These are phyloP conservation scores for Arthroderma uncinatum DNA, from an alignment of 2,329 filamentous ascomycete genomes.

Conservation along the genomic window DNA sequence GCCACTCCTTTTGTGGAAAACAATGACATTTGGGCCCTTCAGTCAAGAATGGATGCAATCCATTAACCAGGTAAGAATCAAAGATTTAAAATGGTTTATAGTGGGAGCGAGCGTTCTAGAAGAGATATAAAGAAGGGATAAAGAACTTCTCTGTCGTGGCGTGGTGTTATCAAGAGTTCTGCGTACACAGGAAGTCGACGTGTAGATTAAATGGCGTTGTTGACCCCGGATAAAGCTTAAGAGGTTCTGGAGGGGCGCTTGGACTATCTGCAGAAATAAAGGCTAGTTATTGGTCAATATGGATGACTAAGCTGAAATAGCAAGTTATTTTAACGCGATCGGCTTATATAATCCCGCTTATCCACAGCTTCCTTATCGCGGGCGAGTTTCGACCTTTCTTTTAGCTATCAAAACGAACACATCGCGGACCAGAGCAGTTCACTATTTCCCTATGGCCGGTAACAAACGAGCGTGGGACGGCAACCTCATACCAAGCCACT, in stretches of 20 bases:
- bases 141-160: background rate
- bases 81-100: background rate
- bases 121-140: background rate
- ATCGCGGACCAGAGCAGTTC: background rate
- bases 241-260: background rate
- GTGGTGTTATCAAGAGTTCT: background rate
- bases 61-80: background rate
- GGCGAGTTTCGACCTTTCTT: background rate
- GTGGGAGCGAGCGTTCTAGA: background rate
- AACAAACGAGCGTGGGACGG: slow-evolving; percentile 33
- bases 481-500: slow-evolving; percentile 17
- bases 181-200: background rate
- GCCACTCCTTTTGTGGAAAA: background rate
- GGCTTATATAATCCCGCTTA: background rate
- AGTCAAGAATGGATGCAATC: background rate
- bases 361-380: background rate
- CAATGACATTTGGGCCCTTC: background rate
- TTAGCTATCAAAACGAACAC: background rate
- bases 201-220: slow-evolving; percentile 3
- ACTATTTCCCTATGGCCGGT: slow-evolving; percentile 21
- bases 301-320: background rate
- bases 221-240: background rate
- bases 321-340: background rate
- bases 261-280: background rate
- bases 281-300: background rate